Percentiles rank a stretch among this genome's conserved stretches.
These are phyloP conservation scores for Rhododendron henanense DNA, from an alignment of 148 eudicot genomes.

Conservation along the genomic window DNA sequence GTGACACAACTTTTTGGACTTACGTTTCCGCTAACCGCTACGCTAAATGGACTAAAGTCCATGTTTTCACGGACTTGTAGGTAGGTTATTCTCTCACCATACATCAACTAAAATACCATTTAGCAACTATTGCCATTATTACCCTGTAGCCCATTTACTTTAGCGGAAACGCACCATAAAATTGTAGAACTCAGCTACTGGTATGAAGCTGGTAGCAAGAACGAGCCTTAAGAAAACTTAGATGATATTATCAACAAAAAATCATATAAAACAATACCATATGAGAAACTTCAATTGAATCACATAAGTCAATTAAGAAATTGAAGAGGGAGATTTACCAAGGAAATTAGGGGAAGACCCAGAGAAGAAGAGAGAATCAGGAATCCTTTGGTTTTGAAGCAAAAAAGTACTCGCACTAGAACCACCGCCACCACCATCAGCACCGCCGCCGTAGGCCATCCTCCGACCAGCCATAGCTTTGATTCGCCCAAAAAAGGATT, in stretches of 20 bases:
- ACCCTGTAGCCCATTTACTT: no score
- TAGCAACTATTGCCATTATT: no score
- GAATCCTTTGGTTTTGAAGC: slow-evolving; percentile 23
- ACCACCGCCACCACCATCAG: slow-evolving; percentile 18
- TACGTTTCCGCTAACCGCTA: no score
- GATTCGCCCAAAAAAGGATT: background rate
- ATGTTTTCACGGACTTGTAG: no score
- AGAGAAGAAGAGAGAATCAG: slow-evolving; percentile 47
- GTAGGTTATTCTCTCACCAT: no score
- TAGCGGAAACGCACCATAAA: no score
- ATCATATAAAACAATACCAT: background rate
- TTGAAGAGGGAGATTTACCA: slow-evolving; percentile 27
- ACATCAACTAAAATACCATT: no score
- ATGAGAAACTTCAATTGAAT: background rate
- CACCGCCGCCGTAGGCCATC: slow-evolving; percentile 24
- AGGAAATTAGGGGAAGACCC: slow-evolving; percentile 46
- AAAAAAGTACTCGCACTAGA: slow-evolving; percentile 13
- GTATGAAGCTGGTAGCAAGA: background rate
- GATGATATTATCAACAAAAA: background rate
- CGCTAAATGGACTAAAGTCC: no score
- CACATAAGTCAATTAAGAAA: background rate
- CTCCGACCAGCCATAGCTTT: slow-evolving; percentile 38
- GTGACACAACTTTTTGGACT: background rate
- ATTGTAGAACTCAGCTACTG: no score
- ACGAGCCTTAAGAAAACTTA: background rate